Evolutionary conservation across 2,329 filamentous ascomycete genomes (phyloP), one percentile per base, ranked within the genome.

Genomic region (Aspergillus alliaceus): DNA sequence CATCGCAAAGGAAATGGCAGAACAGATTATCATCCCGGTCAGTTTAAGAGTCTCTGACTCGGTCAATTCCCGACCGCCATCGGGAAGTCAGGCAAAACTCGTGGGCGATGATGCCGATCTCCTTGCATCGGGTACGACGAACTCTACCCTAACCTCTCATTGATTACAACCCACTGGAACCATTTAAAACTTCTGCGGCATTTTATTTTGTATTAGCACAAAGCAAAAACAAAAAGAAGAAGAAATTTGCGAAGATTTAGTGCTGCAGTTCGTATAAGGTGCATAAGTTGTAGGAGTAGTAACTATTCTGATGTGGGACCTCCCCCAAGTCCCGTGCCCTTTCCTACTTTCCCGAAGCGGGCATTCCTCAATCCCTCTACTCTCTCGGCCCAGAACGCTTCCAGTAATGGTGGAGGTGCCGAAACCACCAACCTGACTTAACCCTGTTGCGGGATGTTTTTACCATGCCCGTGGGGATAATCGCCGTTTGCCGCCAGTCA

Each of bases 111-210:
- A 58, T 61, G 57, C 51, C 55, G 55, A 53, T 60, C 29, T 60
- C 64, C 70, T 72, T 72, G 53, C 69, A 54, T 70, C 59, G 61
- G 40, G 53, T 59, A 59, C 62, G 64, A 59, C 55, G 59, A 62
- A 63, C 60, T 64, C 59, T 59, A 40, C 52, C 53, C 49, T 39
- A 57, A 51, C 27, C 27, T 56, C 40, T 57, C 56, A 49, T 56
- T 57, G 58, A 64, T 47, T 60, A 60, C 53, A 29, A 44, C 50
- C 37, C 34, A n/a, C n/a, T n/a, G n/a, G n/a, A n/a, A n/a, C n/a
- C n/a, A n/a, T n/a, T n/a, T n/a, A n/a, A n/a, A n/a, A n/a, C n/a
- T n/a, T n/a, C n/a, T n/a, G n/a, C n/a, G n/a, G n/a, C n/a, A n/a
- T n/a, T n/a, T n/a, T n/a, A n/a, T n/a, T n/a, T n/a, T n/a, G n/a